phyloP scores from a whole-genome alignment of 805 yeast species.

The Candida silvatica region DNA sequence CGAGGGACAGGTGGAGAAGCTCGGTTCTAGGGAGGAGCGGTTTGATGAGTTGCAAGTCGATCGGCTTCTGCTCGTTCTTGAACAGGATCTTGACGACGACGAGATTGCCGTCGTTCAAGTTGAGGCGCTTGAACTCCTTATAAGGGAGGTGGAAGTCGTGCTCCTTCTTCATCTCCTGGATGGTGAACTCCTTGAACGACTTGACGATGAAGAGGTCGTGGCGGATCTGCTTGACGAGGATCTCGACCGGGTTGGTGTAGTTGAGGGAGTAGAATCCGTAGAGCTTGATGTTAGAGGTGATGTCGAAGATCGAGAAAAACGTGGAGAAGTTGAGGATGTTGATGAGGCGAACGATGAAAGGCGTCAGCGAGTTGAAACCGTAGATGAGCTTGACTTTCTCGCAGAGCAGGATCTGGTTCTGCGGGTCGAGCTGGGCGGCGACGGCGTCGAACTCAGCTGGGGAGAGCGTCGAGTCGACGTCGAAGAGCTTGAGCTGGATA shows the following conservation, averaged over 20 bases:
- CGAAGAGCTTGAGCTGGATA: conserved; percentile 20
- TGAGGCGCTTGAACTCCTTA: conserved; percentile 21
- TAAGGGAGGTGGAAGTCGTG: conserved; percentile 25
- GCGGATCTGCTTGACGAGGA: conserved; percentile 22
- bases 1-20: conserved; percentile 20
- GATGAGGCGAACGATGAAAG: conserved; percentile 16
- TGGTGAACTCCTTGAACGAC: conserved; percentile 22
- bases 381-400: conserved; percentile 21
- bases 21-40: conserved; percentile 18
- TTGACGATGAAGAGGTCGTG: conserved; percentile 22
- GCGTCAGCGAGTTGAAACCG: conserved; percentile 15
- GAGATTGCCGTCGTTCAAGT: conserved; percentile 20
- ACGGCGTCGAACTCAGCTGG: conserved; percentile 16
- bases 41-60: conserved; percentile 18
- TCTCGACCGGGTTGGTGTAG: conserved; percentile 21
- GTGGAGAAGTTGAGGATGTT: conserved; percentile 16
- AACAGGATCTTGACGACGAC: conserved; percentile 23
- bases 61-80: conserved; percentile 23
- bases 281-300: conserved; percentile 23
- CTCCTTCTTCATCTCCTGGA: conserved; percentile 23
- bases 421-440: conserved; percentile 8
- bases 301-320: conserved; percentile 23
- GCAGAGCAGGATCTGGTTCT: conserved; percentile 14
- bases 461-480: conserved; percentile 19
- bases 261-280: conserved; percentile 21